phyloP scores from a whole-genome alignment of 306 rosid species.

The Inga oerstediana region DNA sequence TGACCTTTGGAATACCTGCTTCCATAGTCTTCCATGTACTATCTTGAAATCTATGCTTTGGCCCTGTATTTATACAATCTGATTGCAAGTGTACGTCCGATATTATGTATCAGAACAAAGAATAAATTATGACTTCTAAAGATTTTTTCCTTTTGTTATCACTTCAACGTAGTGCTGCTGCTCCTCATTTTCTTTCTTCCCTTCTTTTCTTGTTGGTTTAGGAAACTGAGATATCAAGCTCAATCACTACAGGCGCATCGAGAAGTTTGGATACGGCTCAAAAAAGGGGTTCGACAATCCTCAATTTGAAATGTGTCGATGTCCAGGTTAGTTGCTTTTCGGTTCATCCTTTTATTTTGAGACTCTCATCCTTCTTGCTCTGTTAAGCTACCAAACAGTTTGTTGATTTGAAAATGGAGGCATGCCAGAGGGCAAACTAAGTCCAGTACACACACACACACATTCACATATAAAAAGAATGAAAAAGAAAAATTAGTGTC shows the following conservation, averaged over 20 bases:
- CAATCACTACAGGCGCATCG: constrained; percentile 75
- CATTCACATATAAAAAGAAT: background rate
- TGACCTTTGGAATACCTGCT: constrained; percentile 3
- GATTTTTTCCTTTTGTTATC: background rate
- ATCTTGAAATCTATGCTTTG: background rate
- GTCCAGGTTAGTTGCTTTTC: constrained; percentile 64
- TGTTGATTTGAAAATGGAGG: constrained; percentile 19
- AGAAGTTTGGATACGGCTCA: constrained; percentile 86
- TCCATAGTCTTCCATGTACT: background rate
- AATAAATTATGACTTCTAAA: background rate
- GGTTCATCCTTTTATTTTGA: background rate
- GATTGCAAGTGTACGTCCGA: background rate
- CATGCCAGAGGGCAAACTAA: background rate
- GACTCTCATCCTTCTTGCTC: background rate
- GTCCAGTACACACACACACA: background rate
- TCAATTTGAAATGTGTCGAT: constrained; percentile 89
- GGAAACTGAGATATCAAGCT: constrained; percentile 94
- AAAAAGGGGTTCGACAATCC: constrained; percentile 84
- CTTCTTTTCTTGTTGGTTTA: constrained; percentile 24
- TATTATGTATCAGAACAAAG: background rate
- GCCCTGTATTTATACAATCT: background rate
- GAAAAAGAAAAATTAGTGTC: background rate
- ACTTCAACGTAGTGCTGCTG: background rate
- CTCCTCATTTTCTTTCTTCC: background rate
- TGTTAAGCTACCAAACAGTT: background rate